Base-by-base conservation (phyloP, 371 early-diverging fungal species). In the Mucor circinelloides region DNA sequence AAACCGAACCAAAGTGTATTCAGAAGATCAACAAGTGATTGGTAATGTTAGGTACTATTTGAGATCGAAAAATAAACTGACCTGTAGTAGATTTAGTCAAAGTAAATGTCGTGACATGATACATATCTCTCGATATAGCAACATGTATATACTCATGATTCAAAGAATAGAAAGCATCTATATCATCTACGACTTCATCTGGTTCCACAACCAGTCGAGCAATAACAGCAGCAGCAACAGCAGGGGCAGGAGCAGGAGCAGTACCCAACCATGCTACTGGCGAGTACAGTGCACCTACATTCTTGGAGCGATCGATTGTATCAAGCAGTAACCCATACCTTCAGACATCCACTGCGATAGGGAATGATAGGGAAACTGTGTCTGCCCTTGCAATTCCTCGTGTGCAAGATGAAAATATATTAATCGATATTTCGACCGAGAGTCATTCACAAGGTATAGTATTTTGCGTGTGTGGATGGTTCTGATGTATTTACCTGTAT, bases 1-100 rank as follows among this genome's bases (percentile, higher is more conserved):
- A 36, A 82, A 82, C 57, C 58, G 82, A 67, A 79, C 70, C 36
- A 75, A 15, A 3, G 28, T 23, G 7, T 17, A 19, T 31, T 34
- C 17, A 25, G 65, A 58, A 54, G 40, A 52, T 28, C 40, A 50
- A 27, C 52, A 27, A 3, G 13, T 27, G 15, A 52, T 27, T 27
- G 61, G 61, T 66, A 66, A 50, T 30, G 8, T 32, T 54, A 25
- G n/a, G n/a, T n/a, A n/a, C n/a, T n/a, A n/a, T n/a, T n/a, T n/a
- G n/a, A n/a, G n/a, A n/a, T n/a, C n/a, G n/a, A 13, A 3, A 28
- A 28, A 28, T 28, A 54, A 15, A 21, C 10, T 46, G 9, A 46
- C 21, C 5, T 46, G 0, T 42, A 19, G 2, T 25, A 50, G 50
- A 50, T 50, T 25, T 50, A 50, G 50, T 23, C 8, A 50, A 50